phyloP scores from a whole-genome alignment of 2,329 filamentous ascomycete species.

The Shiraia bambusicola region DNA sequence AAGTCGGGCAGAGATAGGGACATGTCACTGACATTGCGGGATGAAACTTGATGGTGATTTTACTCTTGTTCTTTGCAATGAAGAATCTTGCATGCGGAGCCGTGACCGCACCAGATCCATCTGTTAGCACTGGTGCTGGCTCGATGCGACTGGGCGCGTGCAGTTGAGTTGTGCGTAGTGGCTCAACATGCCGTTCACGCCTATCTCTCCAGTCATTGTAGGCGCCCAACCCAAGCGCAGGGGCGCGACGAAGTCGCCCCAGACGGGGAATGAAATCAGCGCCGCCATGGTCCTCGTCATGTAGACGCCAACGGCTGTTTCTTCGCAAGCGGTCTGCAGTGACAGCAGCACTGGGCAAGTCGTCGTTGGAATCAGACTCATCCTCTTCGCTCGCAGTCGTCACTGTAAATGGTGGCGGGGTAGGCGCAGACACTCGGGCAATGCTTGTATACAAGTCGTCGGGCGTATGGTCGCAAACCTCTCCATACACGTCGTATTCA shows the following conservation, averaged over 20 bases:
- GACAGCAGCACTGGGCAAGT: slow-evolving; percentile 41
- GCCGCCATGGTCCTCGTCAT: slow-evolving; percentile 45
- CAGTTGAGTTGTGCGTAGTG: slow-evolving; percentile 34
- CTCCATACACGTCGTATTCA: slow-evolving; percentile 25
- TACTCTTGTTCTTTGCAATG: slow-evolving; percentile 78
- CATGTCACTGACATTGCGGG: slow-evolving; percentile 62
- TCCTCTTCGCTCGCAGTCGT: slow-evolving; percentile 41
- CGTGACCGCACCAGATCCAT: slow-evolving; percentile 51
- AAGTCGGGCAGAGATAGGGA: neutral
- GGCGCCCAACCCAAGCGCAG: slow-evolving; percentile 24
- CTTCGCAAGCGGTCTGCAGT: slow-evolving; percentile 45
- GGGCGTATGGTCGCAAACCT: slow-evolving; percentile 35
- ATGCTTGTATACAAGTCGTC: slow-evolving; percentile 22
- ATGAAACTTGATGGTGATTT: slow-evolving; percentile 83
- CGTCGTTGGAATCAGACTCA: slow-evolving; percentile 40
- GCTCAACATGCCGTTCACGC: slow-evolving; percentile 23
- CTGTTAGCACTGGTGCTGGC: slow-evolving; percentile 17
- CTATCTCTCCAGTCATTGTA: slow-evolving; percentile 33
- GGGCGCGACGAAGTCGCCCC: slow-evolving; percentile 25
- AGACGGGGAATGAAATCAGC: slow-evolving; percentile 27
- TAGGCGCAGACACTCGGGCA: slow-evolving; percentile 37
- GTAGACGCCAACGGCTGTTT: slow-evolving; percentile 40
- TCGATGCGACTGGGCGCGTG: slow-evolving; percentile 40
- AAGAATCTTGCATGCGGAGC: slow-evolving; percentile 78
- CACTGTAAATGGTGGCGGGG: slow-evolving; percentile 45